Percentiles rank a stretch among this genome's conserved stretches.
Conservation (phyloP, 768 basidiomycete species). For the Rhizopogon vesiculosus region DNA sequence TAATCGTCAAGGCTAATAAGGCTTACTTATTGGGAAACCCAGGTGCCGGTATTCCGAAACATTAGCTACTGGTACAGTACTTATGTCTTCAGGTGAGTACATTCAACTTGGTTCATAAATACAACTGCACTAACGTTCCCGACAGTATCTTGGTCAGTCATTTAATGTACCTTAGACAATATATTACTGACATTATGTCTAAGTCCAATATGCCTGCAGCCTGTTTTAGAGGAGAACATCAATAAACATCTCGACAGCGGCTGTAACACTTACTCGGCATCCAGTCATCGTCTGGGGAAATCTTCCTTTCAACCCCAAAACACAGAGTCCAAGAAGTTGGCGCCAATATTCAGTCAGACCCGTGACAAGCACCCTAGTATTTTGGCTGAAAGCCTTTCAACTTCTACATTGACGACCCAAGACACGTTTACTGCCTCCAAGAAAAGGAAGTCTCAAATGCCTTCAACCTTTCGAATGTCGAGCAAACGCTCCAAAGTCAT, state of each 20-base stretch:
- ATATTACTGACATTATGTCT: not conserved
- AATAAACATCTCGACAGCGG: conserved; percentile 49
- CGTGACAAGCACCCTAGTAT: conserved; percentile 8
- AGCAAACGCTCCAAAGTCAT: conserved; percentile 20
- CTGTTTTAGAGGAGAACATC: conserved; percentile 37
- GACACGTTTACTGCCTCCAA: conserved; percentile 17
- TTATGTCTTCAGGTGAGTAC: not conserved
- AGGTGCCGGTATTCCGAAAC: too few species aligned
- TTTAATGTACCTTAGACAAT: not conserved
- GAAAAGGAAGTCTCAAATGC: conserved; percentile 23
- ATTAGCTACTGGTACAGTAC: too few species aligned
- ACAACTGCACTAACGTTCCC: not conserved
- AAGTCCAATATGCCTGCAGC: conserved; percentile 46
- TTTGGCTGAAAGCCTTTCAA: conserved; percentile 5
- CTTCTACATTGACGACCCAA: not conserved
- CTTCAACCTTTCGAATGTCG: not conserved
- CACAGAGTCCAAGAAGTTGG: conserved; percentile 25
- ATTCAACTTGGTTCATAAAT: not conserved
- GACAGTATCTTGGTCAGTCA: conserved; percentile 22
- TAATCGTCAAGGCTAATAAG: too few species aligned
- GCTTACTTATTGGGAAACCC: too few species aligned
- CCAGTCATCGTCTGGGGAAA: conserved; percentile 6
- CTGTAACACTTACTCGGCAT: conserved; percentile 27
- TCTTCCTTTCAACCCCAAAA: conserved; percentile 9
- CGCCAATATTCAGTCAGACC: conserved; percentile 37